Evolutionary conservation across 2,329 filamentous ascomycete genomes (phyloP).

Genomic region (Pseudocercospora vitis): DNA sequence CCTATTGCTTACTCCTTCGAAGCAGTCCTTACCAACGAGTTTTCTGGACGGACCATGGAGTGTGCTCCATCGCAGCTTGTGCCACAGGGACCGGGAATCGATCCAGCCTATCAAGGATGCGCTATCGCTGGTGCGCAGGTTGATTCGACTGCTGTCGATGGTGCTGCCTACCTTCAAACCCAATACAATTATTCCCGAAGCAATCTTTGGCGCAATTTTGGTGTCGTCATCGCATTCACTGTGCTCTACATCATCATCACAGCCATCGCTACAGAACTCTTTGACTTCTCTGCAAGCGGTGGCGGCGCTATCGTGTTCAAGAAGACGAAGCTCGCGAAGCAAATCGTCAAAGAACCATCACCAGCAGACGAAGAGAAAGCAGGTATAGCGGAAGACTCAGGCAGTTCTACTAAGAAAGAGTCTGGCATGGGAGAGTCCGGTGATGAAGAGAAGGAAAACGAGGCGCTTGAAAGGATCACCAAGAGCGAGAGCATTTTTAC

Average conservation of each 20-base stretch:
- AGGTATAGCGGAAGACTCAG: slow-evolving; percentile 34
- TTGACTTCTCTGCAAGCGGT: slow-evolving; percentile 62
- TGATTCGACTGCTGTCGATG: slow-evolving; percentile 53
- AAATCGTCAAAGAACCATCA: slow-evolving; percentile 49
- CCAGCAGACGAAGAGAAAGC: slow-evolving; percentile 61
- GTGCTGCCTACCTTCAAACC: slow-evolving; percentile 55
- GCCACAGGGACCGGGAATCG: slow-evolving; percentile 57
- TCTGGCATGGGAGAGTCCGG: slow-evolving; percentile 32
- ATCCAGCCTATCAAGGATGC: slow-evolving; percentile 62
- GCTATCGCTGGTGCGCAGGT: slow-evolving; percentile 58
- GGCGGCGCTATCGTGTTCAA: slow-evolving; percentile 73
- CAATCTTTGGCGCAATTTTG: slow-evolving; percentile 72
- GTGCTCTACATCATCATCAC: slow-evolving; percentile 73
- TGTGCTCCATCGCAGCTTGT: slow-evolving; percentile 62
- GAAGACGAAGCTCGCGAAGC: slow-evolving; percentile 62
- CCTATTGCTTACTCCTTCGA: slow-evolving; percentile 64
- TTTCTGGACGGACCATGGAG: slow-evolving; percentile 56
- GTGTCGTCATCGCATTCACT: slow-evolving; percentile 72
- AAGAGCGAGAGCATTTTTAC: slow-evolving; percentile 67
- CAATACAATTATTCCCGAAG: slow-evolving; percentile 58
- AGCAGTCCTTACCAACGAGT: slow-evolving; percentile 67
- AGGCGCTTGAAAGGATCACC: slow-evolving; percentile 50
- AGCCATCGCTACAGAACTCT: slow-evolving; percentile 65
- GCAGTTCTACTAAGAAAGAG: slow-evolving; percentile 36
- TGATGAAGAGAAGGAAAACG: slow-evolving; percentile 40